Conservation (phyloP, 2,329 filamentous ascomycete species). For the Venturiaceae sp. region DNA sequence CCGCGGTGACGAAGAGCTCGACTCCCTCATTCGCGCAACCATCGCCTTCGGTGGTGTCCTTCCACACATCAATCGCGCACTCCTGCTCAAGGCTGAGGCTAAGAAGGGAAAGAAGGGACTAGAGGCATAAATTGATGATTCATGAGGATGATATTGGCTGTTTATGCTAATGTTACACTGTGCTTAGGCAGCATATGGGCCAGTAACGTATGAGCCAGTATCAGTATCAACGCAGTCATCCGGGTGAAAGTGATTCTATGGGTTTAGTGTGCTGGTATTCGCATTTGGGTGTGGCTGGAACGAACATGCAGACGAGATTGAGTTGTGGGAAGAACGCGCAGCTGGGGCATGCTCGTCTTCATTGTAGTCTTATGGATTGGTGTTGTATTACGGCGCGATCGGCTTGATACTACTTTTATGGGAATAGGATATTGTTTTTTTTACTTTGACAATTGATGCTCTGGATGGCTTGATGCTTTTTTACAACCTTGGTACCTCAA, state of each 20-base stretch:
- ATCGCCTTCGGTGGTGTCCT: slow-evolving; percentile 98
- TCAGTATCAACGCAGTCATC: too few species aligned
- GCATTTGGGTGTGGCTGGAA: too few species aligned
- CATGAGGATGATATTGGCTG: background rate
- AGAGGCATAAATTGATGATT: slow-evolving; percentile 1
- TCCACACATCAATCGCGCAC: slow-evolving; percentile 95
- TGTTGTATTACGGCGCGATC: background rate
- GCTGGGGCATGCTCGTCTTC: too few species aligned
- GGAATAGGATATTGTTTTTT: background rate
- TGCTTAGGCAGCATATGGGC: too few species aligned
- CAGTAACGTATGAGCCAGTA: too few species aligned
- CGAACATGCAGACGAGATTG: too few species aligned
- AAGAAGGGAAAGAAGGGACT: slow-evolving; percentile 83
- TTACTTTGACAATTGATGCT: background rate
- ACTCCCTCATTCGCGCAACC: slow-evolving; percentile 93
- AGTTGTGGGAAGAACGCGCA: too few species aligned
- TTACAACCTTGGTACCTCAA: too few species aligned
- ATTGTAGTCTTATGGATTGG: background rate
- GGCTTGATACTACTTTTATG: background rate
- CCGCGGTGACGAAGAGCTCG: slow-evolving; percentile 94
- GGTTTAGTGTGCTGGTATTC: too few species aligned
- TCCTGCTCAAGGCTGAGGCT: slow-evolving; percentile 92
- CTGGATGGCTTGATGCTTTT: background rate
- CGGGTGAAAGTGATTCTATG: too few species aligned
- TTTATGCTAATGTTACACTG: background rate